phyloP scores from a whole-genome alignment of 345 rosid genomes.

The Trapa incisa region DNA sequence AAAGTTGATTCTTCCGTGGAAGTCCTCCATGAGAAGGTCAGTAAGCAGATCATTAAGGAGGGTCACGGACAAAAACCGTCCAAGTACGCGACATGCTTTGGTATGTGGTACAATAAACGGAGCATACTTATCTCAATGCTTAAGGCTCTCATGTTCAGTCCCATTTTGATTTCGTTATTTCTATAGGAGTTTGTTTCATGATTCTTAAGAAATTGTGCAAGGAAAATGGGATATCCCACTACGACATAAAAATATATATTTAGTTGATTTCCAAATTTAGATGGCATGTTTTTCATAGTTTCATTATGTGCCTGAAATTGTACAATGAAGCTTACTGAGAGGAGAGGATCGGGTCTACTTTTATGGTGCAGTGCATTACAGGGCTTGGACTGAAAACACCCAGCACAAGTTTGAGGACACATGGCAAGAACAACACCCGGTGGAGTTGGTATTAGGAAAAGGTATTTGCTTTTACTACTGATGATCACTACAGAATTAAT shows the following conservation, averaged over 20 bases:
- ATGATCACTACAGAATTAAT: neutral
- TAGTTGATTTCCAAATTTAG: neutral
- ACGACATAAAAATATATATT: neutral
- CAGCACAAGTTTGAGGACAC: slow-evolving; percentile 89
- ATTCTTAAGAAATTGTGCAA: neutral
- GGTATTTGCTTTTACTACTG: slow-evolving; percentile 22
- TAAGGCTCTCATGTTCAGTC: neutral
- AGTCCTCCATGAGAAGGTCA: slow-evolving; percentile 69
- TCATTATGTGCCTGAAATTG: neutral
- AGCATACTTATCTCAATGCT: neutral
- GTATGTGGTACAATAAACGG: slow-evolving; percentile 17
- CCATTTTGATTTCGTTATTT: neutral
- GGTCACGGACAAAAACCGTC: slow-evolving; percentile 87
- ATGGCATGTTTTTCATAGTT: neutral
- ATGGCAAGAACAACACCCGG: slow-evolving; percentile 75
- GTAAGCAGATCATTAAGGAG: slow-evolving; percentile 76
- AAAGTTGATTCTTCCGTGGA: slow-evolving; percentile 56
- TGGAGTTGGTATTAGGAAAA: slow-evolving; percentile 75
- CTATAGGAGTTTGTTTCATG: neutral
- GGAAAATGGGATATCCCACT: neutral
- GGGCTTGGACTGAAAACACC: slow-evolving; percentile 69
- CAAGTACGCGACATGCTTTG: slow-evolving; percentile 82
- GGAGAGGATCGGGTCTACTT: slow-evolving; percentile 12
- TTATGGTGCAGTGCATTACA: slow-evolving; percentile 56
- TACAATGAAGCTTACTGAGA: neutral